Percentiles rank a stretch among this genome's conserved stretches.
These are phyloP conservation scores for Paradendryphiella salina DNA, from an alignment of 2,329 filamentous ascomycete genomes.

Conservation along the genomic window DNA sequence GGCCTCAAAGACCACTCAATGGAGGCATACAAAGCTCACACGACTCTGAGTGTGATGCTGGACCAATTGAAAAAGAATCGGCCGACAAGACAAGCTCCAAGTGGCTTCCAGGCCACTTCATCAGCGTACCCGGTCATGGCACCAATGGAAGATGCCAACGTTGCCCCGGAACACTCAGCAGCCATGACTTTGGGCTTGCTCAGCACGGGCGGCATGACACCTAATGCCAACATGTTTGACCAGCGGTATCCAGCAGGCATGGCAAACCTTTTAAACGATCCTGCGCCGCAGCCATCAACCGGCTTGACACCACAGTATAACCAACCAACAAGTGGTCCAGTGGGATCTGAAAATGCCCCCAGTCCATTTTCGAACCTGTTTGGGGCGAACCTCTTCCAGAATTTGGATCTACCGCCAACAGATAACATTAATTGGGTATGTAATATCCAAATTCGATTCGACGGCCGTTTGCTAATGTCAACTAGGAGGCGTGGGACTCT, in stretches of 20 bases:
- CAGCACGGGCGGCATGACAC: constrained; percentile 63
- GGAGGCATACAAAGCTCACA: constrained; percentile 86
- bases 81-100: constrained; percentile 32
- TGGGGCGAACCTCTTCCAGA: constrained; percentile 53
- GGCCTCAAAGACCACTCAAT: constrained; percentile 75
- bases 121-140: constrained; percentile 35
- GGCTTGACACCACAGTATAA: constrained; percentile 43
- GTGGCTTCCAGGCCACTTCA: constrained; percentile 38
- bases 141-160: constrained; percentile 59
- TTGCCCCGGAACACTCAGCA: constrained; percentile 63
- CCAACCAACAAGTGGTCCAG: constrained; percentile 37
- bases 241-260: constrained; percentile 46
- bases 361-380: constrained; percentile 62
- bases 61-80: constrained; percentile 67
- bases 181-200: constrained; percentile 73
- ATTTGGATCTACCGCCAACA: constrained; percentile 57
- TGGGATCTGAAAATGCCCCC: constrained; percentile 48
- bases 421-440: constrained; percentile 66
- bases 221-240: constrained; percentile 52
- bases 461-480: constrained; percentile 11
- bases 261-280: constrained; percentile 46
- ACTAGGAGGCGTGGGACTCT: constrained; percentile 65
- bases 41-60: constrained; percentile 81
- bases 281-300: constrained; percentile 35
- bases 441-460: constrained; percentile 6